A percentile compares a stretch with the other conserved stretches of the same genome.
Conservation (phyloP, 768 basidiomycete genomes). For the Boletus fagicola region DNA sequence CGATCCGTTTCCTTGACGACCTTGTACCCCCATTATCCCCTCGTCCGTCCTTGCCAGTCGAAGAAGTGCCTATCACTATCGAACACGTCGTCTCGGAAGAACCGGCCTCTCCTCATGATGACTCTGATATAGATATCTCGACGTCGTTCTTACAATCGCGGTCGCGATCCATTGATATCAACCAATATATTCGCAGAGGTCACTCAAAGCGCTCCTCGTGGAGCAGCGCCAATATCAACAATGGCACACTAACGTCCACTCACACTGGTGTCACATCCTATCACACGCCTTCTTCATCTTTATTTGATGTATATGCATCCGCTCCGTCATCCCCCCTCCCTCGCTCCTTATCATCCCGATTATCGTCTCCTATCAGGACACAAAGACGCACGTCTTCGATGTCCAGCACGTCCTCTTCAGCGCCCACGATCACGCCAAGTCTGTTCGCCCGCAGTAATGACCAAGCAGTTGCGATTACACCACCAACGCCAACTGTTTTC, state of each 20-base stretch:
- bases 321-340: conserved; percentile 60
- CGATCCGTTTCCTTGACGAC: conserved; percentile 52
- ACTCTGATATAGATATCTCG: conserved; percentile 18
- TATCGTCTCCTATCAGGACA: conserved; percentile 28
- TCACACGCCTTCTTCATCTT: conserved; percentile 78
- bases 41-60: conserved; percentile 7
- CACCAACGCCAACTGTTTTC: conserved; percentile 18
- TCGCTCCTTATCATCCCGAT: conserved; percentile 25
- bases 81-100: conserved; percentile 19
- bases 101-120: background rate
- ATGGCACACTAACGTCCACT: conserved; percentile 56
- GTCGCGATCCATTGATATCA: conserved; percentile 25
- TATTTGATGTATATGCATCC: conserved; percentile 61
- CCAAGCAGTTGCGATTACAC: conserved; percentile 14
- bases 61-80: conserved; percentile 15
- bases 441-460: conserved; percentile 41
- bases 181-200: conserved; percentile 24
- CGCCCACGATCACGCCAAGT: conserved; percentile 59
- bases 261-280: conserved; percentile 61
- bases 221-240: conserved; percentile 39
- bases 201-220: conserved; percentile 46
- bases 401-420: conserved; percentile 37
- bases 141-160: conserved; percentile 24
- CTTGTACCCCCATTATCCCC: conserved; percentile 46
- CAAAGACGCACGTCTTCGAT: conserved; percentile 42